These are phyloP conservation scores for Alternaria alternata DNA, from an alignment of 2,329 filamentous ascomycete species.

Conservation along the genomic window DNA sequence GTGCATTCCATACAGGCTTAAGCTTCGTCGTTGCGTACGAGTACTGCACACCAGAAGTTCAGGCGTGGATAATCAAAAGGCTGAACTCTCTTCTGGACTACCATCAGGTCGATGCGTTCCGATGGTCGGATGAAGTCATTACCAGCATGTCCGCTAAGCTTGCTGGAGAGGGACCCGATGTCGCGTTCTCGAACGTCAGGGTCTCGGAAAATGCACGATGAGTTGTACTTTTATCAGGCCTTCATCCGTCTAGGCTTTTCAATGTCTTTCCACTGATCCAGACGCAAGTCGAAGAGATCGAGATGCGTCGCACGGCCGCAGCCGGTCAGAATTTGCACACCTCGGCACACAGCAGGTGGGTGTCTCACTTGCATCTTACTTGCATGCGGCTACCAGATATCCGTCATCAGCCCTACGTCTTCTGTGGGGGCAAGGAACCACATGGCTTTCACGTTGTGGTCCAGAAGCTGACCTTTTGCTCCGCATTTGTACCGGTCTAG, in stretches of 20 bases:
- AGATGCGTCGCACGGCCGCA: not conserved
- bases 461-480: conserved; percentile 18
- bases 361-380: conserved; percentile 11
- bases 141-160: conserved; percentile 37
- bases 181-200: conserved; percentile 30
- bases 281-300: not conserved
- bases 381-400: conserved; percentile 10
- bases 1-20: conserved; percentile 41
- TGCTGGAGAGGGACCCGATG: conserved; percentile 36
- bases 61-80: conserved; percentile 37
- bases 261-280: not conserved
- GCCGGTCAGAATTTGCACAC: not conserved
- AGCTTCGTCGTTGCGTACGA: conserved; percentile 47
- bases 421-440: conserved; percentile 6
- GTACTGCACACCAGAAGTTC: conserved; percentile 34
- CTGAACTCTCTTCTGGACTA: conserved; percentile 41
- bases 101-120: conserved; percentile 36
- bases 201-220: conserved; percentile 18
- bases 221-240: not conserved
- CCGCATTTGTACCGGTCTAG: conserved; percentile 1
- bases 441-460: conserved; percentile 16
- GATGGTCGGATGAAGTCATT: conserved; percentile 41
- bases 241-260: not conserved
- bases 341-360: not conserved
- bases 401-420: conserved; percentile 2